phyloP scores from a whole-genome alignment of 2,329 filamentous ascomycete genomes.

The Colletotrichum phormii region DNA sequence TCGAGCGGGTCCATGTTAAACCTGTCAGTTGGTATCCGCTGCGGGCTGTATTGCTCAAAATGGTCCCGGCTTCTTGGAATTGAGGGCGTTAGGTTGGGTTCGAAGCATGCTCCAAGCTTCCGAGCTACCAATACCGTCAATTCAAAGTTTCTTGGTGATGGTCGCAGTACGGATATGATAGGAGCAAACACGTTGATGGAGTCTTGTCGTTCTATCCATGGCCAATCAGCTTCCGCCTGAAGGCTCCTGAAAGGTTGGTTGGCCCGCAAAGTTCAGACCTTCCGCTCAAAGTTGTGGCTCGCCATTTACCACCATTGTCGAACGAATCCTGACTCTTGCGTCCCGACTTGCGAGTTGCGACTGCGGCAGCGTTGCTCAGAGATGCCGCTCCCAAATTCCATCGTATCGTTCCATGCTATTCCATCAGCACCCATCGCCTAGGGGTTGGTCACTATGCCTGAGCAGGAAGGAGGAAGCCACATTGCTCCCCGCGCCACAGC shows the following conservation, averaged over 20 bases:
- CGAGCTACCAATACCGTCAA: neutral
- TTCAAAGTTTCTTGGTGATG: neutral
- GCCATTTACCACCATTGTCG: no score
- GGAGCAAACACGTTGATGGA: no score
- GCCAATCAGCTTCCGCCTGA: no score
- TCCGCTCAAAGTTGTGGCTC: no score
- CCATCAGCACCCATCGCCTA: slow-evolving; percentile 15
- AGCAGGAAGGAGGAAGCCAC: slow-evolving; percentile 17
- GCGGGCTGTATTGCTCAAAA: neutral
- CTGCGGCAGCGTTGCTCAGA: neutral
- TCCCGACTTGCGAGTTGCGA: no score
- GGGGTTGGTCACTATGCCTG: slow-evolving; percentile 16
- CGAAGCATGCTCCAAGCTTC: neutral
- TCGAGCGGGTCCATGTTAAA: slow-evolving; percentile 17
- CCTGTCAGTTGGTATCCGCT: neutral
- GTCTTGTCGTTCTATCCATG: no score
- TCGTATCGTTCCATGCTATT: slow-evolving; percentile 28
- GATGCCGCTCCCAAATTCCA: slow-evolving; percentile 12
- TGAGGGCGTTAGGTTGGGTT: neutral
- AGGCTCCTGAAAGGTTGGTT: no score
- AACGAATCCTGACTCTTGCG: no score
- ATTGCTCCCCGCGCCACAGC: slow-evolving; percentile 20
- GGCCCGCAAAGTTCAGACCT: no score
- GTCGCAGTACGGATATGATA: neutral
- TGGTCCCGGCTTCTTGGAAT: slow-evolving; percentile 17